phyloP scores from a whole-genome alignment of 208 protist species.

The Leishmania lainsoni region DNA sequence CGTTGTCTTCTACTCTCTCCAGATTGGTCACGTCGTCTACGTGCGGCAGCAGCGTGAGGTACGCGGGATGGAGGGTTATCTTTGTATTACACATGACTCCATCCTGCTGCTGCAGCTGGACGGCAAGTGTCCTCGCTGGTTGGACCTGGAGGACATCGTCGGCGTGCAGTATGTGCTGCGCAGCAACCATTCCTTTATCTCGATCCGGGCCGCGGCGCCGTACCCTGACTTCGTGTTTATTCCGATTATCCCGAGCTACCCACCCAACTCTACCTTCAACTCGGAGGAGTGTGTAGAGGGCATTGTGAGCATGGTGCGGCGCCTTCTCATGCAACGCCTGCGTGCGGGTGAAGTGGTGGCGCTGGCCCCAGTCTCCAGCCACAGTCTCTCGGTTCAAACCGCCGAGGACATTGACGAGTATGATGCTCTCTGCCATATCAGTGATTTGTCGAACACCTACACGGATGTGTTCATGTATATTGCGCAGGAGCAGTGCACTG shows the following conservation, averaged over 20 bases:
- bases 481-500: constrained; percentile 28
- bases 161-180: constrained; percentile 47
- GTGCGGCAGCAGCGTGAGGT: constrained; percentile 49
- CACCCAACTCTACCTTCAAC: constrained; percentile 44
- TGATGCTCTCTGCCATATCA: constrained; percentile 41
- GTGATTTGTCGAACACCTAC: constrained; percentile 31
- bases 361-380: constrained; percentile 27
- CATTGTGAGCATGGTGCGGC: constrained; percentile 44
- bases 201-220: constrained; percentile 34
- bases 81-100: constrained; percentile 50
- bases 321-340: constrained; percentile 47
- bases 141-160: constrained; percentile 42
- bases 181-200: constrained; percentile 45
- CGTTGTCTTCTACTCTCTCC: constrained; percentile 56
- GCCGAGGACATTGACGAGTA: constrained; percentile 39
- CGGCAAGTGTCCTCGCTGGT: constrained; percentile 50
- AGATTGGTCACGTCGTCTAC: constrained; percentile 49
- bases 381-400: constrained; percentile 13
- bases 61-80: constrained; percentile 41
- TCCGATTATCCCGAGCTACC: constrained; percentile 46
- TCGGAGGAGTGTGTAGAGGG: constrained; percentile 43
- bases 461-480: constrained; percentile 50
- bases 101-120: constrained; percentile 48
- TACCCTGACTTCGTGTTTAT: constrained; percentile 54
- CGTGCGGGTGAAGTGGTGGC: constrained; percentile 42